phyloP scores from a whole-genome alignment of 2,329 filamentous ascomycete genomes.

The Bipolaris gigantea region DNA sequence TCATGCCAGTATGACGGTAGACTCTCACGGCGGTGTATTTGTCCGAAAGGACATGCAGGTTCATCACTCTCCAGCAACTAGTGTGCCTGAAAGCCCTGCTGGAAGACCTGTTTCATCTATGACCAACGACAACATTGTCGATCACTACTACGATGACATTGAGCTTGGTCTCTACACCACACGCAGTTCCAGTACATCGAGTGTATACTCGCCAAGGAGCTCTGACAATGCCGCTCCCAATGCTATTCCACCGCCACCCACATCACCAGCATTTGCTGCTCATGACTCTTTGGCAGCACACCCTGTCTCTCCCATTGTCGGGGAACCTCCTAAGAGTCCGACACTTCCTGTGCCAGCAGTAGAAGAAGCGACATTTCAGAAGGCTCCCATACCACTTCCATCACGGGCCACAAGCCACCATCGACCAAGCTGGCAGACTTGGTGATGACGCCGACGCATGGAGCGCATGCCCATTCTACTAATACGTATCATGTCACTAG shows the following conservation, averaged over 20 bases:
- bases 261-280: neutral
- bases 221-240: conserved; percentile 13
- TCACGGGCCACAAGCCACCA: neutral
- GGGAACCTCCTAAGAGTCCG: neutral
- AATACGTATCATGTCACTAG: too few relatives aligned
- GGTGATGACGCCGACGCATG: conserved; percentile 9
- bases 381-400: conserved; percentile 1
- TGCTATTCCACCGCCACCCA: conserved; percentile 24
- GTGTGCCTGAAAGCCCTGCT: neutral
- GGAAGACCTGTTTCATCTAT: neutral
- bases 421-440: conserved; percentile 16
- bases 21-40: conserved; percentile 26
- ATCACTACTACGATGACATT: conserved; percentile 28
- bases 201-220: conserved; percentile 5
- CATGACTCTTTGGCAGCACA: neutral
- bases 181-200: conserved; percentile 14
- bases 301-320: neutral
- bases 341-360: neutral
- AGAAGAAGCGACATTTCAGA: neutral
- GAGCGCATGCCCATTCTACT: neutral
- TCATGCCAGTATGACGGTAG: conserved; percentile 22
- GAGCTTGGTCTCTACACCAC: conserved; percentile 27
- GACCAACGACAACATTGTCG: neutral
- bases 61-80: conserved; percentile 12
- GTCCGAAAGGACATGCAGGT: conserved; percentile 21